Conservation (phyloP, 306 rosid species). For the Rosa persica region DNA sequence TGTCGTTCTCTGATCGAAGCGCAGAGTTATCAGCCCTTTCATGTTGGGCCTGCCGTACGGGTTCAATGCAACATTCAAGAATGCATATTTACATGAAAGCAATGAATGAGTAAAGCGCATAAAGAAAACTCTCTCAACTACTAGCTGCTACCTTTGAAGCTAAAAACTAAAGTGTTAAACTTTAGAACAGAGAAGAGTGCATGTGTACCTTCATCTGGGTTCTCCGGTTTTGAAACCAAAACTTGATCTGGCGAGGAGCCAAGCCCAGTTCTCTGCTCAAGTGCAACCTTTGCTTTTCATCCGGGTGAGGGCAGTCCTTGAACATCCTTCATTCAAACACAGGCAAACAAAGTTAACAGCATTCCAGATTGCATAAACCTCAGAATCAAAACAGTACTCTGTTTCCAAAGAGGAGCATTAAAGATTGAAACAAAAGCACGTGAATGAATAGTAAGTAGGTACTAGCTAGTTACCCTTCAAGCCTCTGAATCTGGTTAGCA, state of each 20-base stretch:
- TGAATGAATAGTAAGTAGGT: not conserved
- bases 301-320: slow-evolving; percentile 96
- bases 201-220: slow-evolving; percentile 88
- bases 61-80: not conserved
- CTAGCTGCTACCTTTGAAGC: not conserved
- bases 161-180: not conserved
- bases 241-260: slow-evolving; percentile 98
- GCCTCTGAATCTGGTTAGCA: slow-evolving; percentile 90
- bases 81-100: not conserved
- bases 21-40: slow-evolving; percentile 79
- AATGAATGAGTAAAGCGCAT: slow-evolving; percentile 1
- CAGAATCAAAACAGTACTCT: not conserved
- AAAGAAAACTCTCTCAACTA: not conserved
- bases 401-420: not conserved
- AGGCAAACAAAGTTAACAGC: not conserved
- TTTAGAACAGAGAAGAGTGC: not conserved
- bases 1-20: slow-evolving; percentile 87
- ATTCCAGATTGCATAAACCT: not conserved
- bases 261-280: slow-evolving; percentile 84
- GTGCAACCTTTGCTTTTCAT: slow-evolving; percentile 86
- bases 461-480: slow-evolving; percentile 61
- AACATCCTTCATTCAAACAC: slow-evolving; percentile 55
- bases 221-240: slow-evolving; percentile 96
- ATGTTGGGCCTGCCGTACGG: slow-evolving; percentile 68
- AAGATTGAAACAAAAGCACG: not conserved